Evolutionary conservation across 2,329 filamentous ascomycete species (phyloP).

Genomic region (Thielaviopsis punctulata): DNA sequence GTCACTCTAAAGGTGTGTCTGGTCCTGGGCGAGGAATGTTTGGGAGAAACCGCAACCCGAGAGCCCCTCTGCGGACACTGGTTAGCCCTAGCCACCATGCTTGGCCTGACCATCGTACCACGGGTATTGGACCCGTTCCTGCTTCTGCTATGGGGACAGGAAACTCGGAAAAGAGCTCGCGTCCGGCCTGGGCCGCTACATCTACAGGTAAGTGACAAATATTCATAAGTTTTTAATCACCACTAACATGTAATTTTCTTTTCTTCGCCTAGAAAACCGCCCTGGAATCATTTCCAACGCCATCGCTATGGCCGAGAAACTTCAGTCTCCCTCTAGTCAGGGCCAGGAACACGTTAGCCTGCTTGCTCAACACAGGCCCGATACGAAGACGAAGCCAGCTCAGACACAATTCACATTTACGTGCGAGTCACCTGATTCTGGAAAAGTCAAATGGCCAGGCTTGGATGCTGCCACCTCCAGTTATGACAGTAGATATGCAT

Average conservation of each 20-base stretch:
- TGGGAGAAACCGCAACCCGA: constrained; percentile 45
- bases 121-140: constrained; percentile 9
- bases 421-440: constrained; percentile 76
- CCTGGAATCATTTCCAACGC: constrained; percentile 77
- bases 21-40: constrained; percentile 73
- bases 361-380: constrained; percentile 47
- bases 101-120: constrained; percentile 8
- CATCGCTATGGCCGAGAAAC: constrained; percentile 71
- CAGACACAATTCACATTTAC: constrained; percentile 94
- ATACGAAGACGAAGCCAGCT: constrained; percentile 43
- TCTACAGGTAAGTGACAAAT: neutral
- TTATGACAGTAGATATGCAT: constrained; percentile 9
- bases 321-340: constrained; percentile 39
- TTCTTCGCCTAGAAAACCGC: constrained; percentile 17
- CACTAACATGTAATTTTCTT: neutral
- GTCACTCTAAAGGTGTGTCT: constrained; percentile 46
- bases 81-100: neutral
- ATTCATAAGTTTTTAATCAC: neutral
- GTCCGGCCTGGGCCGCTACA: neutral
- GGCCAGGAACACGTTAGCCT: constrained; percentile 68
- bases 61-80: constrained; percentile 44
- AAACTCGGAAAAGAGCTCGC: constrained; percentile 24
- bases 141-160: constrained; percentile 19
- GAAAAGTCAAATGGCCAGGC: constrained; percentile 59
- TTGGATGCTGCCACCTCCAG: constrained; percentile 19